Percentiles rank a stretch among this genome's conserved stretches.
Conservation (phyloP, 176 grass and related monocot species). For the Carex myosuroides region DNA sequence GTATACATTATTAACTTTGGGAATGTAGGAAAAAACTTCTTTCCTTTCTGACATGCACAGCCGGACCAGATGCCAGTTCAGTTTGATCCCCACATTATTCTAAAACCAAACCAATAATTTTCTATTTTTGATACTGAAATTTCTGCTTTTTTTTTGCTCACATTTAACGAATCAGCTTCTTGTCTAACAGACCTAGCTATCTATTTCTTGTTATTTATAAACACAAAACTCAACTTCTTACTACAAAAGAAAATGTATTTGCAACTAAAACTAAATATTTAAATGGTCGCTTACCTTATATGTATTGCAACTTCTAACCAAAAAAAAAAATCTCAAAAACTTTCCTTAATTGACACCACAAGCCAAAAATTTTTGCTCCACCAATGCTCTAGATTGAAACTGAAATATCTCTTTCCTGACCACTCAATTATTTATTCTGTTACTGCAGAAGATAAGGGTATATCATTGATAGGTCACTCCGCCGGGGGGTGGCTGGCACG, state of each 20-base stretch:
- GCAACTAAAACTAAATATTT: neutral
- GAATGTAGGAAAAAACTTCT: too few species aligned
- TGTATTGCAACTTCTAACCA: neutral
- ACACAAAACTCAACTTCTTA: neutral
- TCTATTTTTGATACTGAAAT: too few species aligned
- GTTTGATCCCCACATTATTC: too few species aligned
- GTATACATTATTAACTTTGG: too few species aligned
- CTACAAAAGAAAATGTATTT: neutral
- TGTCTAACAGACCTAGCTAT: too few species aligned
- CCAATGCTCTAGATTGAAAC: neutral
- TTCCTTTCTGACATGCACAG: too few species aligned
- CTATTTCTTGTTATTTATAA: too few species aligned
- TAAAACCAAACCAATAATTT: too few species aligned
- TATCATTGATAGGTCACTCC: constrained; percentile 88
- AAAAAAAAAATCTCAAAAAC: neutral
- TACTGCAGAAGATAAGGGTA: constrained; percentile 37
- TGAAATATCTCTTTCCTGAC: neutral
- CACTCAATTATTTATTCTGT: neutral
- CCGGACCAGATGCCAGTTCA: too few species aligned
- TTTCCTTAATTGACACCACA: neutral
- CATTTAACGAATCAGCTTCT: too few species aligned
- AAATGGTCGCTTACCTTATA: neutral
- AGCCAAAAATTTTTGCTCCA: neutral
- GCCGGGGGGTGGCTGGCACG: constrained; percentile 87
- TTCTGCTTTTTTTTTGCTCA: too few species aligned